Base-by-base conservation (phyloP, 2,329 filamentous ascomycete genomes). In the Hymenoscyphus repandus region DNA sequence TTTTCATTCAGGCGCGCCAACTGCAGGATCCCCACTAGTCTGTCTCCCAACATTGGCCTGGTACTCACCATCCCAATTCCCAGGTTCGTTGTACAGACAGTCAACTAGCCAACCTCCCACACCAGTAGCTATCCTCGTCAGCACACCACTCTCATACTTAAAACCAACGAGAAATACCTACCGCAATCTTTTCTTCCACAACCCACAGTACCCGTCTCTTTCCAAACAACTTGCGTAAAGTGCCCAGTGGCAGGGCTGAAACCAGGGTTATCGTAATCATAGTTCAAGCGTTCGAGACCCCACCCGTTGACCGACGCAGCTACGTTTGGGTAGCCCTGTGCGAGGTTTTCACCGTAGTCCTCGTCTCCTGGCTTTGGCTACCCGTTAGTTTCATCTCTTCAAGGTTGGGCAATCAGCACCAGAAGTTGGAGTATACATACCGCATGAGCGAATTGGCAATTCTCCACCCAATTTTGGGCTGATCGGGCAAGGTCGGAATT, bases 171-270 rank as follows among this genome's bases (percentile, higher is more conserved):
- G 36, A 39, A 17, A 39, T 12, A 39, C 36, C 7, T 22, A 27
- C n/a, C n/a, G 18, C 43, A 45, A n/a, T 22, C 17, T 3, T 32
- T 34, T 12, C 20, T 10, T 10, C 31, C 45, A 32, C 45, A 47
- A 4, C 45, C 45, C 31, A 47, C 34, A 6, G 15, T 39, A 1
- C 11, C 17, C 13, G 45, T 38, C 12, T 32, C 45, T 22, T 47
- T 47, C 45, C 45, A 47, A 12, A 47, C 45, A 18, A 47, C 33
- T 34, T 47, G 45, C 10, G 45, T 47, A 27, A 47, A 47, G 31
- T 47, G 45, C 7, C 45, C 45, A 3, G 45, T 47, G 6, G n/a
- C 13, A 17, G 17, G n/a, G n/a, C 22, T 15, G 20, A 47, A 47
- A 31, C 33, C 45, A 7, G 18, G 18, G 13, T 34, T 34, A 30